Evolutionary conservation across 148 eudicot species (phyloP), one percentile per base, ranked within the genome.

Genomic region (Amaranthus hypochondriacus): DNA sequence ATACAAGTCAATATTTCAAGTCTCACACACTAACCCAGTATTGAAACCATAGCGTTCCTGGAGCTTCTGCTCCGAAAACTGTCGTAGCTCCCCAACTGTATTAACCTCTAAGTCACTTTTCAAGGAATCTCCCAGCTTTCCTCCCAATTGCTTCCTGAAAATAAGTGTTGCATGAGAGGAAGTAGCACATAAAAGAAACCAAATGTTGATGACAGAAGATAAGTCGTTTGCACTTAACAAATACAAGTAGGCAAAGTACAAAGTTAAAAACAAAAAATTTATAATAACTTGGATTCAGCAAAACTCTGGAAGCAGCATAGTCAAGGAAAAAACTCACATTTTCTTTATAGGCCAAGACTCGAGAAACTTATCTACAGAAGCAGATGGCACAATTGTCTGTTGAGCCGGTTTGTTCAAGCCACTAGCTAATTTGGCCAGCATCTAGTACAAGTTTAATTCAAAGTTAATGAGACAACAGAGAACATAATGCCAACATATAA

Each of bases 361-460:
- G 71, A 93, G 98, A 78, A 93, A 83, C 70, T 85, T 83, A 72
- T 83, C 83, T 43, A 93, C 91, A 75, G 95, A 86, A 58, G 88
- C 83, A 69, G 80, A 80, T 39, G 90, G 94, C 71, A 93, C 97
- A 71, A 89, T 77, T 72, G 98, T 93, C 84, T 93, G 98, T 67
- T 93, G 97, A 68, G 95, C 98, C 77, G 98, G 98, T 83, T 93
- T 93, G 84, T 93, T 88, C 90, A 93, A 91, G 68, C 97, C 97
- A 84, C 98, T 93, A 48, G 88, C 92, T 73, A 91, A 84, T 82
- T 93, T 91, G 7, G 97, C 98, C 77, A 93, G 86, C 97, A 93
- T 91, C 92, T 93, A 86, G 66, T 65, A 73, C 67, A 62, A 73
- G 42, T 48, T 74, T 53, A 58, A 57, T 71, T 55, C 55, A 49